These are phyloP conservation scores for Globisporangium ultimum DNA, from an alignment of 352 stramenopile genomes.

Conservation along the genomic window DNA sequence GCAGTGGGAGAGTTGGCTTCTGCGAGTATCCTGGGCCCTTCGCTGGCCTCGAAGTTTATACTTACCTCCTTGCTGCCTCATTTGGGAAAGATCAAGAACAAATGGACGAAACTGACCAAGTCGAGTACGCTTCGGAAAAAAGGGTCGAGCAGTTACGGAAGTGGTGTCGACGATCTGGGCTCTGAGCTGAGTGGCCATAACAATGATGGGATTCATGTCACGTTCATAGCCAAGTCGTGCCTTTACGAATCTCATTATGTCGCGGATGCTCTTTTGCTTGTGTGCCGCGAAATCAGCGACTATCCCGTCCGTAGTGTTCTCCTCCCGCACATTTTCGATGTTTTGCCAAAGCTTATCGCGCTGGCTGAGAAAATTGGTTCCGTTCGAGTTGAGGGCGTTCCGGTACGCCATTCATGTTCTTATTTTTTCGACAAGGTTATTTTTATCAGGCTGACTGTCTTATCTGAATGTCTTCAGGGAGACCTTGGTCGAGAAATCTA, in stretches of 20 bases:
- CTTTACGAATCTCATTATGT: constrained; percentile 66
- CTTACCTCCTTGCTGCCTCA: constrained; percentile 50
- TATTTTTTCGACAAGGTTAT: background rate
- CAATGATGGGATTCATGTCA: constrained; percentile 54
- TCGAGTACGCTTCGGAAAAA: constrained; percentile 36
- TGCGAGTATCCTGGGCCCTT: constrained; percentile 44
- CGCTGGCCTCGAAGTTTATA: constrained; percentile 58
- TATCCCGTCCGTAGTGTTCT: constrained; percentile 39
- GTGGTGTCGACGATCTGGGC: background rate
- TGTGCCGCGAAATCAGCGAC: constrained; percentile 60
- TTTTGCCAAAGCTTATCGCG: constrained; percentile 47
- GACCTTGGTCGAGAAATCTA: constrained; percentile 74
- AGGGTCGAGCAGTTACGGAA: constrained; percentile 17
- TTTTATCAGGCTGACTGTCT: background rate
- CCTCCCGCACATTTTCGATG: constrained; percentile 56
- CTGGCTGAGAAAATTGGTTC: constrained; percentile 66
- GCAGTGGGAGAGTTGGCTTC: constrained; percentile 53
- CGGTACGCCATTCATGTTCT: constrained; percentile 29
- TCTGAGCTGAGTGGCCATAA: constrained; percentile 22
- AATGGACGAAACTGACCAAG: constrained; percentile 55
- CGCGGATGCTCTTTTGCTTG: constrained; percentile 58
- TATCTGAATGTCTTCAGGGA: constrained; percentile 25
- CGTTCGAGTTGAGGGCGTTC: constrained; percentile 59
- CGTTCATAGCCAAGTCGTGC: constrained; percentile 52
- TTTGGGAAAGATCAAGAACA: constrained; percentile 45